Conservation (phyloP, 75 land plant species). For the Chamaecyparis obtusa region DNA sequence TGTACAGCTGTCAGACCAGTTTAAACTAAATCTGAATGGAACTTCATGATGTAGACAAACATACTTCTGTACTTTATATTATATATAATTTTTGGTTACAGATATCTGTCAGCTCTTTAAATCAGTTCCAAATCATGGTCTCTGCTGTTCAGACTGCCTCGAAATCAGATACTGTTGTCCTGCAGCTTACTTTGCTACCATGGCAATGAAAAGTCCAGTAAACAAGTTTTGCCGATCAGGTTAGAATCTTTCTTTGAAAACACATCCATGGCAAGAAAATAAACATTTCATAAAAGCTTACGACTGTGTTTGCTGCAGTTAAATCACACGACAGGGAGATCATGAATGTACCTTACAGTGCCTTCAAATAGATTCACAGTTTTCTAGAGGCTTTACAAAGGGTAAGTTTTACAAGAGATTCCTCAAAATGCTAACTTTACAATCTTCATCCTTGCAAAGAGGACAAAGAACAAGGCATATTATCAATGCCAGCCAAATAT, state of each 20-base stretch:
- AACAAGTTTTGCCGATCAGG: not conserved
- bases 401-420: too few species aligned
- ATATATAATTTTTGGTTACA: not conserved
- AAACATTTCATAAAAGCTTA: too few species aligned
- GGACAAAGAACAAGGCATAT: too few species aligned
- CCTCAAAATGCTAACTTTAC: too few species aligned
- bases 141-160: not conserved
- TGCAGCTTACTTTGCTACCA: not conserved
- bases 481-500: too few species aligned
- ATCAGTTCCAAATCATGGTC: not conserved
- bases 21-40: not conserved
- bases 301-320: too few species aligned
- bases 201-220: not conserved
- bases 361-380: too few species aligned
- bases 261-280: too few species aligned
- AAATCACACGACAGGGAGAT: too few species aligned
- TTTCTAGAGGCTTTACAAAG: too few species aligned
- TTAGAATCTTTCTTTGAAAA: not conserved
- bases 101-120: not conserved
- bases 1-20: not conserved
- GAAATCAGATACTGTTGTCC: not conserved
- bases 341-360: too few species aligned
- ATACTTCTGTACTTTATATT: not conserved
- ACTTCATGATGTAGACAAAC: not conserved
- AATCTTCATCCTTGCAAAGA: too few species aligned